Base-by-base conservation (phyloP, 2,329 filamentous ascomycete species). In the Aulographum hederae region DNA sequence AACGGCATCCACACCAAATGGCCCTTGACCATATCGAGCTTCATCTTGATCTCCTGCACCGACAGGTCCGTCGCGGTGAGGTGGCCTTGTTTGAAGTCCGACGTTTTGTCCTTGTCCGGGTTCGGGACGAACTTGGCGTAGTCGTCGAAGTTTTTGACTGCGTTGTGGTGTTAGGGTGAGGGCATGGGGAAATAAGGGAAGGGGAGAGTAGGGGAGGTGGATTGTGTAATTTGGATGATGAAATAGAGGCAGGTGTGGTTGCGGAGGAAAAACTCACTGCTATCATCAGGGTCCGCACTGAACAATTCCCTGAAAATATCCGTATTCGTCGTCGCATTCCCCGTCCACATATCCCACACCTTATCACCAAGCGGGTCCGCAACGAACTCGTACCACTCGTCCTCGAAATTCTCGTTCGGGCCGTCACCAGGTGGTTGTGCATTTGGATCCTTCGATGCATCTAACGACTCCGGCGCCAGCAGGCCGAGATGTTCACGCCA, bases 1-100 rank as follows among this genome's bases (percentile, higher is more conserved):
- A 95, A 52, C n/a, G 84, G 84, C 74, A 93, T 86, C 80, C 81
- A 91, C 5, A 95, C 86, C 26, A 95, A 53, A 58, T 95, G 86
- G 0, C 86, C 86, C 56, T 73, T 75, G 41, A 95, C 71, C 46
- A 76, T 65, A 43, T 82, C 73, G 31, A 95, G 59, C 51, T 86
- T 82, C 40, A 65, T 52, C 12, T 79, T 67, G 5, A 89, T 72
- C 34, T 91, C 75, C 16, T 73, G 62, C 0, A 73, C 67, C 6
- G 78, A 76, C 50, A 78, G 66, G 52, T 77, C 81, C 36, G 69
- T 69, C 49, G 91, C 82, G 44, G 79, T 92, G 36, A 95, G 64
- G 53, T 95, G 89, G 0, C 89, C 86, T 3, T 82, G 59, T 52
- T 81, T 89, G 38, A 58, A 48, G 8, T 54, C 31, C 39, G 43